Evolutionary conservation across 2,329 filamentous ascomycete species (phyloP).

Genomic region (Colletotrichum abscissum): DNA sequence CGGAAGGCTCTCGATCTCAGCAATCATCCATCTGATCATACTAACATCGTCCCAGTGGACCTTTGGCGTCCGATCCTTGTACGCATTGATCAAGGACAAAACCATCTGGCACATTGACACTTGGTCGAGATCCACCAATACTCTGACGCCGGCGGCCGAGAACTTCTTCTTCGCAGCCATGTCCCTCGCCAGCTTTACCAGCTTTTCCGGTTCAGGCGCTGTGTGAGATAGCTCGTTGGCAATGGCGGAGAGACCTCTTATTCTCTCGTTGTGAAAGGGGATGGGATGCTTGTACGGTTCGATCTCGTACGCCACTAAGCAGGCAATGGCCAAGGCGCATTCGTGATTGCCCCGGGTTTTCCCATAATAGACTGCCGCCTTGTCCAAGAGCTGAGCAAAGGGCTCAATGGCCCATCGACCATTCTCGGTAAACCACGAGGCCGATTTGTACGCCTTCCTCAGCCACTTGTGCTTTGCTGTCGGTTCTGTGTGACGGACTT

Average conservation of each 20-base stretch:
- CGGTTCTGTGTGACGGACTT: background rate
- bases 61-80: slow-evolving; percentile 54
- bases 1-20: slow-evolving; percentile 58
- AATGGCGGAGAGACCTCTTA: slow-evolving; percentile 63
- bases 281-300: slow-evolving; percentile 63
- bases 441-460: slow-evolving; percentile 48
- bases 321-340: slow-evolving; percentile 57
- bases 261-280: slow-evolving; percentile 61
- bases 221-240: slow-evolving; percentile 64
- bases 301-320: slow-evolving; percentile 58
- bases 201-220: slow-evolving; percentile 50
- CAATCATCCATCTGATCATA: slow-evolving; percentile 58
- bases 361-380: slow-evolving; percentile 57
- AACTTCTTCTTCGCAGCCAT: slow-evolving; percentile 35
- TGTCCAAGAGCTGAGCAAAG: slow-evolving; percentile 55
- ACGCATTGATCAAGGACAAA: slow-evolving; percentile 58
- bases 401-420: slow-evolving; percentile 62
- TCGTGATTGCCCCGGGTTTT: slow-evolving; percentile 52
- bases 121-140: slow-evolving; percentile 56
- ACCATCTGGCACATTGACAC: slow-evolving; percentile 65
- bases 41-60: slow-evolving; percentile 58
- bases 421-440: slow-evolving; percentile 50
- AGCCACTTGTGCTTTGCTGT: slow-evolving; percentile 41
- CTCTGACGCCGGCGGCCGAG: background rate
- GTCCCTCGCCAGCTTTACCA: slow-evolving; percentile 41